phyloP scores from a whole-genome alignment of 176 grass and related monocot genomes.

The Neostapfia colusana region DNA sequence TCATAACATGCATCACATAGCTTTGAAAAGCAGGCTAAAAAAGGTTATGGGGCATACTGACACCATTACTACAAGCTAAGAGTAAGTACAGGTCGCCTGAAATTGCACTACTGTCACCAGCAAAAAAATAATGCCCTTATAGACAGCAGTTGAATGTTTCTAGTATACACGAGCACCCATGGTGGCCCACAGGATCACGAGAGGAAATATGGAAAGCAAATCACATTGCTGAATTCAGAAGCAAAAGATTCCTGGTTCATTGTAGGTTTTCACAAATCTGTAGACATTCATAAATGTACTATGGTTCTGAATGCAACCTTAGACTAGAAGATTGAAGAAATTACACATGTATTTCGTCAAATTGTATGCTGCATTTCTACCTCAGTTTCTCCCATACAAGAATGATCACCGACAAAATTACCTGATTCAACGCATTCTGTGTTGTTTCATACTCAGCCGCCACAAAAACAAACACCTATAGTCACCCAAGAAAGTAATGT shows the following conservation, averaged over 20 bases:
- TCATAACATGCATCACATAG: background rate
- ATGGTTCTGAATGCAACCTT: background rate
- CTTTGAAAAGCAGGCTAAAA: background rate
- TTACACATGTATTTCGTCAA: background rate
- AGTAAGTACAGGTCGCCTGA: background rate
- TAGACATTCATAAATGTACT: background rate
- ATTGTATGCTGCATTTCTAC: background rate
- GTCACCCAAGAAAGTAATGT: slow-evolving; percentile 17
- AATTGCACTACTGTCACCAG: background rate
- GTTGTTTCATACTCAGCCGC: slow-evolving; percentile 92
- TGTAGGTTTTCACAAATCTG: background rate
- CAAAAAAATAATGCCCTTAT: background rate
- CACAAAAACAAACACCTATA: slow-evolving; percentile 97
- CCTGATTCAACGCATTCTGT: slow-evolving; percentile 93
- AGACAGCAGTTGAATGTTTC: background rate
- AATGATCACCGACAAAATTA: slow-evolving; percentile 26
- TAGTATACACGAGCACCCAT: background rate
- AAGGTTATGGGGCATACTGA: background rate
- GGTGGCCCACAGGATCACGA: background rate
- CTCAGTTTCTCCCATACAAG: background rate
- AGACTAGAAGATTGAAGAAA: background rate
- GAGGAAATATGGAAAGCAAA: background rate
- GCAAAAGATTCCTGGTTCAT: background rate
- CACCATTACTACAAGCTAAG: background rate
- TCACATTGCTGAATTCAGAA: background rate